Base-by-base conservation (phyloP, 495 filamentous ascomycete genomes). In the Podospora didyma region DNA sequence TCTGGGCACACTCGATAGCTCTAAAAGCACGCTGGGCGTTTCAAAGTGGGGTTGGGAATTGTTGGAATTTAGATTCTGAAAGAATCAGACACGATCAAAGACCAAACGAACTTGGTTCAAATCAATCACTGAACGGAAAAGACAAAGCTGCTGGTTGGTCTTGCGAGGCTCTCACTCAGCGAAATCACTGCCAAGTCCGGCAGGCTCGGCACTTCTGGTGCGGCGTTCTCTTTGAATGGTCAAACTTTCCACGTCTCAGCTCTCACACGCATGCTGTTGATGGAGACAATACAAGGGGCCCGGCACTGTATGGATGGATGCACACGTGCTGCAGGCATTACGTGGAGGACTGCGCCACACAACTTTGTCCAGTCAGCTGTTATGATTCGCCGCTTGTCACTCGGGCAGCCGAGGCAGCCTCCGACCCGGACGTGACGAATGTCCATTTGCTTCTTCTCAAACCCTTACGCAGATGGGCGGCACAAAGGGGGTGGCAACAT, bases 161-260 rank as follows among this genome's bases (percentile, higher is more conserved):
- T 31, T 31, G 26, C 9, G 9, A 31, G 26, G 26, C 26, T 4
- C 26, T 9, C 26, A 3, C 26, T 31, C 26, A 31, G 39, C 39
- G 14, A 10, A 42, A 14, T 17, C 39, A 5, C 39, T 14, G 39
- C 14, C 39, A 42, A 16, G 39, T 42, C n/a, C 39, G 39, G 12
- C 7, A 42, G 50, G 34, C 19, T 10, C 7, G 21, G n/a, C 21
- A 21, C 34, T 17, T 52, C 44, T 16, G 35, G 39, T 5, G n/a
- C 12, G 12, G 39, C 39, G 7, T 42, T 14, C 39, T 4, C 39
- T 42, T 42, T 17, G 39, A 42, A n/a, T n/a, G 39, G 39, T 53
- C 50, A 53, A 24, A 53, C 50, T 1, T 10, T 53, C 12, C 6
- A n/a, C 39, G 31, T 53, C n/a, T 45, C 50, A 53, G 35, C 50